Conservation (phyloP, 108 stramenopile genomes). For the Stephanodiscus minutulus region DNA sequence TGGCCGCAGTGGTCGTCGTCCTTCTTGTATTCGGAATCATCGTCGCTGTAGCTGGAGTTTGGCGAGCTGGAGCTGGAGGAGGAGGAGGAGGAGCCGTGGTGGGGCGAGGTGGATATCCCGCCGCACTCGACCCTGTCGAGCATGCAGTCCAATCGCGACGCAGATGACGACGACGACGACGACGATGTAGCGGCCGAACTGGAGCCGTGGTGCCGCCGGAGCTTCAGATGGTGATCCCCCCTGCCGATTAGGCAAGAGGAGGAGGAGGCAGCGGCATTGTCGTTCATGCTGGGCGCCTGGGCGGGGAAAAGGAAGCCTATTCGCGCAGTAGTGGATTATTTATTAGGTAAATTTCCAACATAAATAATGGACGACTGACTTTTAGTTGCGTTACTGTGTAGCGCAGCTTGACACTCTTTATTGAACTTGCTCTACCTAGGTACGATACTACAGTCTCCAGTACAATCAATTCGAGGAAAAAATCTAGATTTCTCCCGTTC, state of each 20-base stretch:
- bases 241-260: not conserved
- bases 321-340: no score
- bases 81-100: not conserved
- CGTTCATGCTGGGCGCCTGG: no score
- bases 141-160: not conserved
- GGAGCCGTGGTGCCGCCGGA: not conserved
- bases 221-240: conserved; percentile 8
- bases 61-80: not conserved
- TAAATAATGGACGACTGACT: no score
- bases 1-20: conserved; percentile 5
- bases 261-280: not conserved
- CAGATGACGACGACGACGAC: not conserved
- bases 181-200: not conserved
- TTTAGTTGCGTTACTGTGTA: no score
- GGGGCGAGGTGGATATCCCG: not conserved
- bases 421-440: no score
- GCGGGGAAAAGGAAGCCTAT: no score
- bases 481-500: no score
- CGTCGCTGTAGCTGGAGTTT: conserved; percentile 5
- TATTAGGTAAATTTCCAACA: no score
- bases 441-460: no score
- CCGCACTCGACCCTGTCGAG: conserved; percentile 4
- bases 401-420: no score
- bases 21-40: conserved; percentile 5
- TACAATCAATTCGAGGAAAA: no score